Evolutionary conservation across 2,329 filamentous ascomycete genomes (phyloP), one percentile per base, ranked within the genome.

Genomic region (Ceratocystis smalleyi): DNA sequence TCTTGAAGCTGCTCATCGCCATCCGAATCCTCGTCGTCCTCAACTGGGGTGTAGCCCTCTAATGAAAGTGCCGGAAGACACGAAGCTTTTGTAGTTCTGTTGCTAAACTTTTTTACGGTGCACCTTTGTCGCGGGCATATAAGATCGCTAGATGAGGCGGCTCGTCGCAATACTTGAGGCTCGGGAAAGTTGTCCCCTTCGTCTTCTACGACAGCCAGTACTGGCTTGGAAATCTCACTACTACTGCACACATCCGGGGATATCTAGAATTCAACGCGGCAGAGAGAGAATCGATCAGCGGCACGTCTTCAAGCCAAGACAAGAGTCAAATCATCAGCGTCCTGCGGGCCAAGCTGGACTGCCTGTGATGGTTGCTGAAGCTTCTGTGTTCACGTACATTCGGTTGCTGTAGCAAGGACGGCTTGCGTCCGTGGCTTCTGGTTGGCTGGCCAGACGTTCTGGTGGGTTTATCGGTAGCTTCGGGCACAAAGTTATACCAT

Each of bases 401-500:
- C 55, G 83, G 78, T 69, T 83, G 83, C 70, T 85, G 82, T 63
- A 91, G 78, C 62, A 91, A 78, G 49, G 87, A 89, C 71, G 86
- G 81, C 70, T 81, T 83, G 66, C 88, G 83, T 68, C 81, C 81
- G 71, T 88, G 87, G 32, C 65, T 49, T 57, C 51, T 63, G 19
- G 59, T 24, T 51, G 47, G 45, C 47, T 57, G 54, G 17, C 75
- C 75, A 67, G 63, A 61, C 8, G 59, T 8, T 40, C 43, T 54
- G 24, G 51, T 43, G 17, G 77, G 77, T 69, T 78, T 81, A 68
- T 79, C 75, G 65, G 80, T 76, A 63, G 81, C 75, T 64, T 86
- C 83, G 30, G 87, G 82, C 68, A 88, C 83, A 71, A 89, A 86
- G 72, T 81, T 89, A 76, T 91, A 90, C 88, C 88, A 92, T 35